Base-by-base conservation (phyloP, 805 yeast genomes). In the Saccharomyces paradoxus region DNA sequence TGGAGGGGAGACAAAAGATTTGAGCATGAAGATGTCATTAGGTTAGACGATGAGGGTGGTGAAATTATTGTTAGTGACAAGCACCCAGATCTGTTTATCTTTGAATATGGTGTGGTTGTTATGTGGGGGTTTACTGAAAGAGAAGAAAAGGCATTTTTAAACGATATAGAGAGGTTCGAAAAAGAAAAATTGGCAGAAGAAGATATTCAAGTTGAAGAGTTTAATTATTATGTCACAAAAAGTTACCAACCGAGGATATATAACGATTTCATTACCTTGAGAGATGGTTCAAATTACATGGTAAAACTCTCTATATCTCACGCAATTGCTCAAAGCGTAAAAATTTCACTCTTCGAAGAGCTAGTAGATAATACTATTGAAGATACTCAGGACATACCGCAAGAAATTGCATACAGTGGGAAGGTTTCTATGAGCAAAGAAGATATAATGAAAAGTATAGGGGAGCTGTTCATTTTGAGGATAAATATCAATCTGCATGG, bases 101-200 rank as follows among this genome's bases (percentile, higher is more conserved):
- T 94, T 73, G 97, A 91, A 64, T 94, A 94, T 70, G 99, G 99
- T 22, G 99, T 94, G n/a, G 83, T 89, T 31, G 96, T 94, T 1
- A 73, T 94, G 75, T 94, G 99, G 99, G 99, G 99, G 0, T 94
- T 89, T 65, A 81, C 89, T 1, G 78, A 82, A 53, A 79, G 82
- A 52, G 98, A 94, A 70, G 99, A 94, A 67, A 75, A 73, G 60
- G 83, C 89, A 51, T 88, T 94, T 61, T 72, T 94, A 53, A 79
- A 79, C 51, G 97, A 92, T 65, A 73, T 94, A 60, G 96, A 92
- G n/a, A 82, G 81, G 57, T 94, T 91, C 70, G 99, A 87, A 65
- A 86, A 82, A 65, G 99, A 94, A 67, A 94, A 94, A 69, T 77
- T 94, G 37, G 87, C 96, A 0, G 83, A 82, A 49, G 65, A 70